Evolutionary conservation across 2,329 filamentous ascomycete genomes (phyloP), one percentile per base, ranked within the genome.

Genomic region (Phaeoacremonium minimum): DNA sequence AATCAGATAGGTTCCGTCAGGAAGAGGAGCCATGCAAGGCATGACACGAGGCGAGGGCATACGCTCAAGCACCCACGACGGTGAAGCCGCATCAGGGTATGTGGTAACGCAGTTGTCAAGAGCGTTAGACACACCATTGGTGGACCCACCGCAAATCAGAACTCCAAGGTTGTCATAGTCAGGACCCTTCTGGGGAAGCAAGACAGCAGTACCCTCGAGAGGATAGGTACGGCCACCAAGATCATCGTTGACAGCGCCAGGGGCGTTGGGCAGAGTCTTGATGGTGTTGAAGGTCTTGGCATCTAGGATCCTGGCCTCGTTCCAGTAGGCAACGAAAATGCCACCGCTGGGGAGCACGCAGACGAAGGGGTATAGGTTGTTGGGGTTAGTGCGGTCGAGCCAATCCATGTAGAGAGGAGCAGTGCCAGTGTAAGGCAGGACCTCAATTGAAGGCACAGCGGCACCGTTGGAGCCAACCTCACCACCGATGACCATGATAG

Each of bases 51-150:
- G 61, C 3, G 71, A 75, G 15, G 74, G 74, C 74, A 78, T 77
- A 36, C 74, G 67, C 54, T 79, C 75, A 32, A 79, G 63, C 2
- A 58, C 64, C 75, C 75, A 80, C n/a, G 62, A 47, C 1, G 72
- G 58, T 19, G 61, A 56, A 6, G 61, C 47, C 5, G 55, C 63
- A 38, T 79, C 73, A 0, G 75, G 76, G 14, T 64, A 53, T 14
- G 69, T 75, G 16, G 68, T 68, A 16, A 77, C 67, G 53, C 75
- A 80, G 55, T 79, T 79, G 52, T 79, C 75, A n/a, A 79, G 54
- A 4, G 71, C 73, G 45, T 67, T 60, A 15, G 57, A 63, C 3
- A 63, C 63, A n/a, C 64, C 66, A 2, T 66, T 60, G 11, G 62
- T 69, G 7, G 71, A 71, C 15, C 76, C 75, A 46, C 76, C 76